Conservation (phyloP, 2,329 filamentous ascomycete genomes). For the Cladosporium sphaerospermum region DNA sequence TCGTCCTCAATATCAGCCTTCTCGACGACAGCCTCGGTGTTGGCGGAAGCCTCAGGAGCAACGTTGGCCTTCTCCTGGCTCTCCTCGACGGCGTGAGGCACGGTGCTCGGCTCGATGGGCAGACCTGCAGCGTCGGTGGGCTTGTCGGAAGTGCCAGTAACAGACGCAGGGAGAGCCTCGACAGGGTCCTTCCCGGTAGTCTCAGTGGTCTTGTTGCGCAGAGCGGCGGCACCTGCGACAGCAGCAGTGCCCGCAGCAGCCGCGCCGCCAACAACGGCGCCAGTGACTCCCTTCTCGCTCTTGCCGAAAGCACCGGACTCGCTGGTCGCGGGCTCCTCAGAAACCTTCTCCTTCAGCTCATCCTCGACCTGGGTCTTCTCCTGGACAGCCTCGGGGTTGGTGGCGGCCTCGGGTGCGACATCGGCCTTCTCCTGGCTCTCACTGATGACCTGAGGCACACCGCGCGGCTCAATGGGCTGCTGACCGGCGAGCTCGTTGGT, state of each 20-base stretch:
- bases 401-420: conserved; percentile 59
- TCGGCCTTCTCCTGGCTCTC: conserved; percentile 64
- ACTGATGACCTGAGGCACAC: conserved; percentile 58
- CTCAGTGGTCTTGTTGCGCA: conserved; percentile 34
- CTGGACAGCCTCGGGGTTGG: conserved; percentile 48
- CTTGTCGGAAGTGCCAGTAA: conserved; percentile 41
- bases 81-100: conserved; percentile 61
- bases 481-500: conserved; percentile 41
- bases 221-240: conserved; percentile 33
- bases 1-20: conserved; percentile 58
- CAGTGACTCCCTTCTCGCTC: conserved; percentile 31
- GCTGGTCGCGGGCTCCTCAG: conserved; percentile 28
- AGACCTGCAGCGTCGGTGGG: conserved; percentile 6
- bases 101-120: conserved; percentile 19
- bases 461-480: conserved; percentile 40
- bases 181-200: conserved; percentile 46
- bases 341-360: conserved; percentile 50
- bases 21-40: conserved; percentile 46
- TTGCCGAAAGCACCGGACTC: conserved; percentile 29
- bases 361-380: conserved; percentile 52
- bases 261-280: conserved; percentile 40
- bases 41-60: conserved; percentile 61
- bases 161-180: conserved; percentile 26
- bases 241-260: conserved; percentile 39
- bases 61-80: conserved; percentile 61